Conservation (phyloP, 2,329 filamentous ascomycete genomes). For the Sarocladium oryzae region DNA sequence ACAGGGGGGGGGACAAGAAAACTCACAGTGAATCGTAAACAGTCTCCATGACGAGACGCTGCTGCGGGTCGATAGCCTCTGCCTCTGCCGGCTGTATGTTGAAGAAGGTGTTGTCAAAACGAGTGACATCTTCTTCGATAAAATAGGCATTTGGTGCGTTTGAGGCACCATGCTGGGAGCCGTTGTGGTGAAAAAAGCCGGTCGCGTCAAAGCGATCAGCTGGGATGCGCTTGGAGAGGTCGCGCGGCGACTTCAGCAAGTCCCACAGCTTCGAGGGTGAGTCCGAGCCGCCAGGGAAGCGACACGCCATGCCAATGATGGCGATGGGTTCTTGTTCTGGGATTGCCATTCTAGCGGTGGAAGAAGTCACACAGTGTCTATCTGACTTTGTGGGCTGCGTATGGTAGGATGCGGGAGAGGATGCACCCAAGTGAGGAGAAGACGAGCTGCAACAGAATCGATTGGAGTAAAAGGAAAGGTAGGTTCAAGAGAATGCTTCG, state of each 20-base stretch:
- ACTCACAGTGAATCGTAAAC: constrained; percentile 33
- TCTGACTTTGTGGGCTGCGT: too few relatives aligned
- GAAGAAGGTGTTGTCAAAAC: constrained; percentile 32
- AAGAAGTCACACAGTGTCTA: too few relatives aligned
- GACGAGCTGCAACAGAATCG: too few relatives aligned
- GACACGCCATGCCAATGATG: constrained; percentile 31
- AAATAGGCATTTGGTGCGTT: constrained; percentile 23
- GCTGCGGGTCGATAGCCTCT: constrained; percentile 35
- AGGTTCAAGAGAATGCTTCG: too few relatives aligned
- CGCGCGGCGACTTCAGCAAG: constrained; percentile 22
- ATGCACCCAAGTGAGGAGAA: too few relatives aligned
- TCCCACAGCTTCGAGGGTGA: constrained; percentile 31
- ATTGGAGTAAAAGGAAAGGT: too few relatives aligned
- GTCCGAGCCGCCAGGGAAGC: constrained; percentile 28
- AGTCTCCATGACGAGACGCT: constrained; percentile 32
- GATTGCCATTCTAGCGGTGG: neutral
- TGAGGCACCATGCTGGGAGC: constrained; percentile 20
- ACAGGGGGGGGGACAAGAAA: neutral
- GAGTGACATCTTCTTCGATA: constrained; percentile 29
- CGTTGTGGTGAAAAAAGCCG: constrained; percentile 22
- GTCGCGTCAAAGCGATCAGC: constrained; percentile 18
- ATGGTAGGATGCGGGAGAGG: too few relatives aligned
- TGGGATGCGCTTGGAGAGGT: constrained; percentile 25
- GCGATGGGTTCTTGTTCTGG: constrained; percentile 28
- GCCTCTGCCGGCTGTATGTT: constrained; percentile 31